Percentiles rank a stretch among this genome's conserved stretches.
These are phyloP conservation scores for Microcos paniculata DNA, from an alignment of 345 rosid species.

Conservation along the genomic window DNA sequence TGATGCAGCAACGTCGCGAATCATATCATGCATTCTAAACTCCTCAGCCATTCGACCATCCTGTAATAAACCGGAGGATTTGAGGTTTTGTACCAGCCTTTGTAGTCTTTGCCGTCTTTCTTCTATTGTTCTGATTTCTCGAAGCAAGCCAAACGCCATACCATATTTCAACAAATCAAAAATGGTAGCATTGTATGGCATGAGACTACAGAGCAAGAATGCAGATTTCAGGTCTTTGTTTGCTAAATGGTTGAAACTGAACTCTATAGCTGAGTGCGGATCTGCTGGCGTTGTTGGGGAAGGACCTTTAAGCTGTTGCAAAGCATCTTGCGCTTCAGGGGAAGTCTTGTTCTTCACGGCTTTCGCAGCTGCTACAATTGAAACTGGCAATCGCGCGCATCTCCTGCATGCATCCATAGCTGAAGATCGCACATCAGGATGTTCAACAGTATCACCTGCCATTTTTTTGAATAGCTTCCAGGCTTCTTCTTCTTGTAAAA, in stretches of 20 bases:
- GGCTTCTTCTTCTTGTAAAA: constrained; percentile 19
- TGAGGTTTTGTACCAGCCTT: constrained; percentile 21
- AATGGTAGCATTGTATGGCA: neutral
- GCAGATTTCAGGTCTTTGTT: constrained; percentile 24
- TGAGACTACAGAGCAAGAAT: constrained; percentile 30
- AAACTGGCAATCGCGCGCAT: constrained; percentile 28
- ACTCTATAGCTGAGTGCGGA: constrained; percentile 2
- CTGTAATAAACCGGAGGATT: constrained; percentile 24
- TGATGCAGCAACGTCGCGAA: constrained; percentile 7
- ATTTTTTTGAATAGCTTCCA: constrained; percentile 24
- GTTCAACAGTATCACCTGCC: neutral
- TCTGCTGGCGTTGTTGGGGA: neutral
- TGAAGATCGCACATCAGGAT: neutral
- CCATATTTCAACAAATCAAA: constrained; percentile 18
- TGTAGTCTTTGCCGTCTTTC: constrained; percentile 18
- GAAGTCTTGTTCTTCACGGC: neutral
- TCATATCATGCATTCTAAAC: constrained; percentile 3
- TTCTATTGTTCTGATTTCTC: constrained; percentile 5
- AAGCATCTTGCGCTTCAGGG: constrained; percentile 20
- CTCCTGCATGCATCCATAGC: constrained; percentile 16
- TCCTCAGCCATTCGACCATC: constrained; percentile 14
- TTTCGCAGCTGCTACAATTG: constrained; percentile 7
- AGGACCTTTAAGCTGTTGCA: neutral
- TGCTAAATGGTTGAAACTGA: constrained; percentile 26
- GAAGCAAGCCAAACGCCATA: neutral